Percentiles rank a stretch among this genome's conserved stretches.
These are phyloP conservation scores for Corchorus olitorius DNA, from an alignment of 345 rosid genomes.

Conservation along the genomic window DNA sequence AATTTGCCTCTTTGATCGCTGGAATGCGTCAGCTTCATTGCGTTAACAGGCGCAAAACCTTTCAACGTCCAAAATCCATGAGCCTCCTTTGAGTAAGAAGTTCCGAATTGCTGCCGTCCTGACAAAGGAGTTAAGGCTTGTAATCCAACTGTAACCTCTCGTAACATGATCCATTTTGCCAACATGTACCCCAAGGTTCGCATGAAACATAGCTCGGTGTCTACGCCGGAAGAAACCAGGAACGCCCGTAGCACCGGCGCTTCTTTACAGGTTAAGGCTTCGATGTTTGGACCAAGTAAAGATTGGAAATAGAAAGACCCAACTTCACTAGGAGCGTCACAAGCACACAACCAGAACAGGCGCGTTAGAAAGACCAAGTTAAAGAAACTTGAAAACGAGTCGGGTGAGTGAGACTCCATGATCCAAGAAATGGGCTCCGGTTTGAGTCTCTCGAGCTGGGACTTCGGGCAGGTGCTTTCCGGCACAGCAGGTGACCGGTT, in stretches of 20 bases:
- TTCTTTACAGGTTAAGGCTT: conserved; percentile 41
- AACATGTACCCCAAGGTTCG: conserved; percentile 73
- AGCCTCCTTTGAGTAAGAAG: conserved; percentile 72
- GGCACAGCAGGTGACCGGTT: conserved; percentile 53
- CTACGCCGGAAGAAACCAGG: conserved; percentile 61
- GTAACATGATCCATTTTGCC: conserved; percentile 77
- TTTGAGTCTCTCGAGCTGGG: conserved; percentile 58
- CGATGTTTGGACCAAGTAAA: conserved; percentile 59
- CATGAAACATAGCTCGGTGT: conserved; percentile 70
- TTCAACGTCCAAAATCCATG: conserved; percentile 81
- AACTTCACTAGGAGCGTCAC: conserved; percentile 64
- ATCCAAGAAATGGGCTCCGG: conserved; percentile 77
- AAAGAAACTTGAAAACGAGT: conserved; percentile 74
- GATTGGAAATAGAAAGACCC: conserved; percentile 73
- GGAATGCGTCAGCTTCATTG: conserved; percentile 53
- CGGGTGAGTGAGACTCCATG: conserved; percentile 78
- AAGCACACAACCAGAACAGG: conserved; percentile 73
- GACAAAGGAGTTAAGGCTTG: conserved; percentile 37
- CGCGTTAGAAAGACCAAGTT: conserved; percentile 62
- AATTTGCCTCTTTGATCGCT: conserved; percentile 35
- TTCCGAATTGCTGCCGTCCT: conserved; percentile 39
- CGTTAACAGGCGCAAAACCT: conserved; percentile 62
- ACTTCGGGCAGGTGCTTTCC: conserved; percentile 54
- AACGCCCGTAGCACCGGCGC: conserved; percentile 65
- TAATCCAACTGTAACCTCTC: conserved; percentile 65